Evolutionary conservation across 139 green algal genomes (phyloP), one percentile per base, ranked within the genome.

Genomic region (Zygnema cylindricum): DNA sequence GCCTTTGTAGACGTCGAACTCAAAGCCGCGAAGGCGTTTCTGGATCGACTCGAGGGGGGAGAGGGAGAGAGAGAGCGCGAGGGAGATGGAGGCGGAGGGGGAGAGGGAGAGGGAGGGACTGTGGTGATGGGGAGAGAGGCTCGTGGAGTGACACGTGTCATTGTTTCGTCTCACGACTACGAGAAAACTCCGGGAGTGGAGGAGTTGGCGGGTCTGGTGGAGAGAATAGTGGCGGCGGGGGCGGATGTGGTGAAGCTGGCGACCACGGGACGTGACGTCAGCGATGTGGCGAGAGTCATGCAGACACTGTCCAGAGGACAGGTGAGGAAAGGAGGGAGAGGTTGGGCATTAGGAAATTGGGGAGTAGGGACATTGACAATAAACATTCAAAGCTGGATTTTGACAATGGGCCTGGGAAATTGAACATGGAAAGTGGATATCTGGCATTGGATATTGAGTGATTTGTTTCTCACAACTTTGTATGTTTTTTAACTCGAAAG

Each of bases 161-260:
- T 99, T 86, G 86, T 99, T n/a, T 98, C 95, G 2, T 94, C 88
- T 36, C 97, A 99, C 87, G 93, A 99, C 94, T 99, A 98, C 69
- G 77, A 95, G 54, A 49, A 75, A 39, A 98, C 96, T 0, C 95
- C 97, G 0, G 54, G 75, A 23, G 82, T 89, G 1, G 92, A 93
- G n/a, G 90, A 94, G 57, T 93, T 99, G 55, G 63, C 90, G 16
- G 87, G 77, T 22, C 87, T 96, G 40, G 90, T 96, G 0, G 55
- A 85, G 38, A 75, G 89, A 35, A 96, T 97, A 90, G 81, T 88
- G 54, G 92, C 55, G 0, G 90, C 90, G 0, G 97, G 95, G 0
- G 95, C 96, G 0, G 94, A 98, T 91, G 94, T 99, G 32, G 95
- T 95, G 49, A 99, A 99, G 93, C 93, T 99, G 69, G 97, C 97